These are phyloP conservation scores for Plasmodium coatneyi DNA, from an alignment of 169 alveolate species.

Conservation along the genomic window DNA sequence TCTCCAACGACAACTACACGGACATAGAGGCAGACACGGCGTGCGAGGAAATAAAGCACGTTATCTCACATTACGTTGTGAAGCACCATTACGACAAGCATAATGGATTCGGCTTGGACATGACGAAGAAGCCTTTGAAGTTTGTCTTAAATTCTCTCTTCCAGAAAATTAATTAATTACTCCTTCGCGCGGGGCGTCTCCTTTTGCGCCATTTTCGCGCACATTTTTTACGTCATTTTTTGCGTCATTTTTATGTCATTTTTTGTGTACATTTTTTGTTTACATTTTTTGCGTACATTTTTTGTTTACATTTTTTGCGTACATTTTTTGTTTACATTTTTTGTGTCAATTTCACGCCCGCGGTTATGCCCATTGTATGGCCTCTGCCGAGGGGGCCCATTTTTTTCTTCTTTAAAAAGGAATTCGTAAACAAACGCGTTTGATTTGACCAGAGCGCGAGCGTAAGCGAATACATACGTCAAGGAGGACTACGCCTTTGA, in stretches of 20 bases:
- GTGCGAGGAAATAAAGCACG: slow-evolving; percentile 20
- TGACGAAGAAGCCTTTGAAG: slow-evolving; percentile 55
- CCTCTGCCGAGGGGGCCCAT: neutral
- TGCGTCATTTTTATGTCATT: neutral
- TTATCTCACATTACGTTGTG: slow-evolving; percentile 38
- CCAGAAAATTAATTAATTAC: slow-evolving; percentile 21
- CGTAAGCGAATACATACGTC: neutral
- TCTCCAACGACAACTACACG: slow-evolving; percentile 51
- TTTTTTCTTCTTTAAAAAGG: neutral
- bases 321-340: neutral
- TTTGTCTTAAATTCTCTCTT: slow-evolving; percentile 37
- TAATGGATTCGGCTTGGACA: slow-evolving; percentile 35
- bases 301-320: neutral
- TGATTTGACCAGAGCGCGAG: neutral
- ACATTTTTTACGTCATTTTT: neutral
- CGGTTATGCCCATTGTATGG: neutral
- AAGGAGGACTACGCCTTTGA: neutral
- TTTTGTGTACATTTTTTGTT: too few species aligned
- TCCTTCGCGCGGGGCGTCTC: neutral
- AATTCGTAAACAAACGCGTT: neutral
- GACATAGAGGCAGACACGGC: neutral
- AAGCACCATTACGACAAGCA: slow-evolving; percentile 59
- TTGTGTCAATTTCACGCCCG: neutral
- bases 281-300: neutral
- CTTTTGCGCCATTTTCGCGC: neutral